Base-by-base conservation (phyloP, 2,329 filamentous ascomycete genomes). In the Botrytis fabae region DNA sequence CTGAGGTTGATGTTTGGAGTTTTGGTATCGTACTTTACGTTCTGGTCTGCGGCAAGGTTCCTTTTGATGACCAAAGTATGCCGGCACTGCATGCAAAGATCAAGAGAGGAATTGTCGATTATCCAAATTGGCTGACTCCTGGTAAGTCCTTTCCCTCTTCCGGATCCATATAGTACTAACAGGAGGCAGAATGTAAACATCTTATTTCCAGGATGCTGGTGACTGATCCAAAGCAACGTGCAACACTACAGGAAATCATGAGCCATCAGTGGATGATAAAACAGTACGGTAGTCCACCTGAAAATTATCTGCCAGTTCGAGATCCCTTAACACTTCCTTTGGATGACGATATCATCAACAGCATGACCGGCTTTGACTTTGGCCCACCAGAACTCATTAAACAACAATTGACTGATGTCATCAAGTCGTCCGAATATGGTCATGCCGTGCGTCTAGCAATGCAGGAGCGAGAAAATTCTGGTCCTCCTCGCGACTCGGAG, bases 1-100 rank as follows among this genome's bases (percentile, higher is more conserved):
- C 96, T 0, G 96, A 99, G 81, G 96, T 99, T 42, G 96, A 99
- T 80, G 89, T 98, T 1, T 99, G 96, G 96, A 98, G 96, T 84
- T 98, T 98, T 83, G 96, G 96, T 35, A 98, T 99, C 78, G 96
- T 99, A 20, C 88, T 99, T 22, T 99, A 98, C 79, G 96, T 99
- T 73, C 84, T 99, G 75, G 96, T 98, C 6, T 98, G 96, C 81
- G 96, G 96, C 70, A 98, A 98, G 82, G 96, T 99, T 5, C 96
- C 96, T 0, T 99, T 99, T 80, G 96, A 99, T 81, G 96, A 99
- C 81, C 96, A 99, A 84, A 98, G 95, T 84, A 99, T 99, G 94
- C 96, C 95, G 51, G 95, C 97, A 76, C 86, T 99, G 66, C 96
- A 99, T 83, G 95, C 95, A 73, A 99, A 99, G 85, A 99, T 99